A percentile compares a stretch with the other conserved stretches of the same genome.
Conservation (phyloP, 495 filamentous ascomycete species). For the Cercophora newfieldiana region DNA sequence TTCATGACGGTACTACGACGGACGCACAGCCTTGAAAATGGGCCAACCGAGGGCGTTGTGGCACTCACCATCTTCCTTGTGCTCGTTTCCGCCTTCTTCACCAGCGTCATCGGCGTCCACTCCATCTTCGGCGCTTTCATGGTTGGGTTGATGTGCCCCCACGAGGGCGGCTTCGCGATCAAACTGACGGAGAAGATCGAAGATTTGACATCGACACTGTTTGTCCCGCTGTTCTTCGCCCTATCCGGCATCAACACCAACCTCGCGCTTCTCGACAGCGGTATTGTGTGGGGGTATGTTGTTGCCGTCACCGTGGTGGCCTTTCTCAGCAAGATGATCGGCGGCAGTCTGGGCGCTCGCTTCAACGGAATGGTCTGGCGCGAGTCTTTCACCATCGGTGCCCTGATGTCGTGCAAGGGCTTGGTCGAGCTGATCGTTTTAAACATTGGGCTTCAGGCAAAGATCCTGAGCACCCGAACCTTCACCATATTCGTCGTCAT, state of each 20-base stretch:
- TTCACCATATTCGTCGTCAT: conserved; percentile 98
- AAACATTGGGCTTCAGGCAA: conserved; percentile 91
- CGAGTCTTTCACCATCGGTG: conserved; percentile 85
- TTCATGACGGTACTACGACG: conserved; percentile 71
- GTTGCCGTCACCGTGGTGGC: conserved; percentile 80
- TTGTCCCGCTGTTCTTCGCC: conserved; percentile 90
- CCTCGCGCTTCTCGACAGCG: conserved; percentile 75
- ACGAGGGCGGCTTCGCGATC: conserved; percentile 88
- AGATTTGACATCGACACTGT: conserved; percentile 77
- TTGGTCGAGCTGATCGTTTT: conserved; percentile 91
- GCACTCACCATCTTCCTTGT: conserved; percentile 75
- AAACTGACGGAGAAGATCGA: conserved; percentile 92
- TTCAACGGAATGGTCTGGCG: conserved; percentile 80
- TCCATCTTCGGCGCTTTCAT: conserved; percentile 85
- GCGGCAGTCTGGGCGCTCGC: conserved; percentile 76
- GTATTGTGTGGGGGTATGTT: conserved; percentile 87
- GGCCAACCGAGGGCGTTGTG: conserved; percentile 79
- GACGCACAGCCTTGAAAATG: conserved; percentile 77
- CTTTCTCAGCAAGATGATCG: conserved; percentile 78
- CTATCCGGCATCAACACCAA: conserved; percentile 89
- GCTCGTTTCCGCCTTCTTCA: conserved; percentile 86
- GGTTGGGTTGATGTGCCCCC: conserved; percentile 84
- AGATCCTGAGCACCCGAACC: conserved; percentile 77
- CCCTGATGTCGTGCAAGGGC: conserved; percentile 94
- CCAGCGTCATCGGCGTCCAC: conserved; percentile 75